phyloP scores from a whole-genome alignment of 768 basidiomycete genomes.

The Mycena galericulata region DNA sequence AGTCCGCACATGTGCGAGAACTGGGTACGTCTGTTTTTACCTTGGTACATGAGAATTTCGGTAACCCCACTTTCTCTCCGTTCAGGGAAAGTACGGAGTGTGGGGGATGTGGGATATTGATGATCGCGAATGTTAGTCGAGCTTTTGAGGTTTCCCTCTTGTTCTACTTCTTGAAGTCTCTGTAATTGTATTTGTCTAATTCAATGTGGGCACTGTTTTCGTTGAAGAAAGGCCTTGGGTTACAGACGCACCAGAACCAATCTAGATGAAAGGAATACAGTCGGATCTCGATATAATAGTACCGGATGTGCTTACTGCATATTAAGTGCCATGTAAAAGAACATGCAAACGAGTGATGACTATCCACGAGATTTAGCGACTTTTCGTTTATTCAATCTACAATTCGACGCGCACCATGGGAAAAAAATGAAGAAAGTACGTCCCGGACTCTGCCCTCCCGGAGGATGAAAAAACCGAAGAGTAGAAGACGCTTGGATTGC shows the following conservation, averaged over 20 bases:
- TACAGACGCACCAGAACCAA: too few species aligned
- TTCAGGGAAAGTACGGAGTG: slow-evolving; percentile 18
- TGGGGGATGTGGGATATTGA: slow-evolving; percentile 40
- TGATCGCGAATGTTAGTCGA: slow-evolving; percentile 31
- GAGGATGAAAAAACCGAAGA: too few species aligned
- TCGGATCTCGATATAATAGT: too few species aligned
- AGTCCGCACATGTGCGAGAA: slow-evolving; percentile 40
- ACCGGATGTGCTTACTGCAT: not conserved
- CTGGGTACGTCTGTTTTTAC: slow-evolving; percentile 35
- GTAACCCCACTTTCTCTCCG: not conserved
- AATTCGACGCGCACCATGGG: not conserved
- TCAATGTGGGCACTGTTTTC: too few species aligned
- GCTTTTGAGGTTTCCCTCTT: not conserved
- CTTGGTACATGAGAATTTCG: not conserved
- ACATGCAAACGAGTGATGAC: not conserved
- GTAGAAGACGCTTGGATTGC: too few species aligned
- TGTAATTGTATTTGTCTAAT: too few species aligned
- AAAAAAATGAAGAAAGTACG: slow-evolving; percentile 5
- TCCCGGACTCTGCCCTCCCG: not conserved
- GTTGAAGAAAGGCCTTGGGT: too few species aligned
- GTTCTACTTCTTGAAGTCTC: too few species aligned
- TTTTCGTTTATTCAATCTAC: not conserved
- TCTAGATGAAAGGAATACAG: not conserved
- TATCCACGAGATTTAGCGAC: not conserved
- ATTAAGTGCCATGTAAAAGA: slow-evolving; percentile 18